Evolutionary conservation across 2,329 filamentous ascomycete species (phyloP), one percentile per base, ranked within the genome.

Genomic region (Epichloe hybrida): DNA sequence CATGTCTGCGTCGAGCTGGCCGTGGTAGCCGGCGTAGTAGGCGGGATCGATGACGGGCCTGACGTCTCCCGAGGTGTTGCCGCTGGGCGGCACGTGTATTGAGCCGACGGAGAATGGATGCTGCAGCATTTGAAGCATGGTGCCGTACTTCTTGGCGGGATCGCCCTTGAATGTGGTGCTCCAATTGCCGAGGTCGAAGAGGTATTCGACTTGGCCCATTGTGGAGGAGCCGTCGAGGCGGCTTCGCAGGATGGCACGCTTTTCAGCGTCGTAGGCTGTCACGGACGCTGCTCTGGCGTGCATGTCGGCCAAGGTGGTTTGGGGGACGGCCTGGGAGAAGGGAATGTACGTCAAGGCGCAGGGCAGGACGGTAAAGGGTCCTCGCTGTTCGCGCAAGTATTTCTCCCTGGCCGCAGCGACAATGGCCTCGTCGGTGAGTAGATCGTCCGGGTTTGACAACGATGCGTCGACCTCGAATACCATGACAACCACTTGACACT

Each of bases 91-190:
- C 46, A 77, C 67, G 52, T 78, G 75, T 9, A 77, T 64, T 2
- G 64, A 69, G 0, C 75, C 75, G 3, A 66, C 62, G 0, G 72
- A 71, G 34, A 74, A 74, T 0, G 75, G 74, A 58, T 77, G 75
- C 53, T 76, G 73, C 1, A 77, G 60, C 52, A 76, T 71, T 51
- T 71, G 69, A 0, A 76, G 55, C 64, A 76, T 68, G 2, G 70
- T 74, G 8, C 64, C 72, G 51, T 76, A 75, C 50, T 67, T 69
- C 53, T 71, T 75, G 2, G 60, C 63, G 43, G 59, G 51, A 54
- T 62, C 45, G 49, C 62, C 50, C 36, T 57, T 46, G 59, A 72
- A 62, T 55, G 61, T 46, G 1, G 71, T 62, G 50, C 64, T 74
- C 66, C 69, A 74, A 51, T 74, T 73, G 4, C 72, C 72, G 1